phyloP scores from a whole-genome alignment of 2,329 filamentous ascomycete species.

The Fusarium begoniae region DNA sequence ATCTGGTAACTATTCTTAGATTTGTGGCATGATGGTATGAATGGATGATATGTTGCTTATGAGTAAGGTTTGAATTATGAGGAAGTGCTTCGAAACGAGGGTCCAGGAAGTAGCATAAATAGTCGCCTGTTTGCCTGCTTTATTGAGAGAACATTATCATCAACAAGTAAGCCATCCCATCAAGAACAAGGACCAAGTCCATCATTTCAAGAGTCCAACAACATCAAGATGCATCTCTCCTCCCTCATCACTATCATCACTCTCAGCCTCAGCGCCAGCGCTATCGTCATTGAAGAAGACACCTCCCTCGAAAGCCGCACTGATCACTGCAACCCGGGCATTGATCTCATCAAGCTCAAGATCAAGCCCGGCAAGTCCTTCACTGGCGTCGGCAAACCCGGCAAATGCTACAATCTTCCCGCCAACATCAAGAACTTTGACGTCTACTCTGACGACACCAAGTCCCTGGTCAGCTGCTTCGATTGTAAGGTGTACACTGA shows the following conservation, averaged over 20 bases:
- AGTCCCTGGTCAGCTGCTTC: neutral
- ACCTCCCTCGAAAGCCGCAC: neutral
- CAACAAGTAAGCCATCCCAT: neutral
- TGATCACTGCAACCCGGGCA: neutral
- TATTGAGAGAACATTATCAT: neutral
- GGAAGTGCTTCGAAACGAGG: fast-evolving
- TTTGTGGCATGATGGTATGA: fast-evolving
- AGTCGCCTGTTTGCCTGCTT: neutral
- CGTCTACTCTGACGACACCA: neutral
- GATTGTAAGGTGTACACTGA: neutral
- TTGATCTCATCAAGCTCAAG: neutral
- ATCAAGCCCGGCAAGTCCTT: neutral
- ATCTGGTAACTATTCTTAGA: neutral
- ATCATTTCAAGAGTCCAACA: neutral
- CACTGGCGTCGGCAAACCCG: neutral
- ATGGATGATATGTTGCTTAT: fast-evolving
- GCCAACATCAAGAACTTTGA: neutral
- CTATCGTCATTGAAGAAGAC: neutral
- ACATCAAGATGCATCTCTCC: neutral
- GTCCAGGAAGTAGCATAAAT: neutral
- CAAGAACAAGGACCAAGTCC: neutral
- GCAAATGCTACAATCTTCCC: neutral
- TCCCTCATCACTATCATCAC: neutral
- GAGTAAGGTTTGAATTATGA: fast-evolving
- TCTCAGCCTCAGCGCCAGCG: neutral